Evolutionary conservation across 1,284 basidiomycete species (phyloP), one percentile per base, ranked within the genome.

Genomic region (Agroathelia rolfsii): DNA sequence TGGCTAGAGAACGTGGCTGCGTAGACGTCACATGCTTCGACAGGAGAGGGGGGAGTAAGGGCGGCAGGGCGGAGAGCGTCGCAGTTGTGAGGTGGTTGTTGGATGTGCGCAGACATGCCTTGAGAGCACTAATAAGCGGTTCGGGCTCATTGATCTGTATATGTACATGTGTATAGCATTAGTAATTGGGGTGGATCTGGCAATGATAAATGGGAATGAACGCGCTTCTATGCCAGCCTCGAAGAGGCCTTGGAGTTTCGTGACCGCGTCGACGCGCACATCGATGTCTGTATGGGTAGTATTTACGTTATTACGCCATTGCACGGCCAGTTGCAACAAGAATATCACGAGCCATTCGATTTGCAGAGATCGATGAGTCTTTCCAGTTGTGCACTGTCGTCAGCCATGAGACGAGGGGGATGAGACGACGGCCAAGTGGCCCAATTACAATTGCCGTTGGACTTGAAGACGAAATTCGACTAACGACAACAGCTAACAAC

Each of bases 1-100:
- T 51, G 5, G 72, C 65, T 24, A 60, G 51, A 36, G 52, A 52
- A 35, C 54, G 53, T 28, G 44, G 52, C 36, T 39, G 46, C 31
- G 48, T 24, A 34, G 47, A 46, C 27, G 58, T 50, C 40, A 51
- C 43, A 12, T 57, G 45, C 20, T 59, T 62, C 17, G 64, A 53
- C 35, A 79, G 57, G 32, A 84, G 62, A 27, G 76, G 62, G 23
- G 75, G 72, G 34, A 85, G 63, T 39, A 81, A 57, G 11, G 72
- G 59, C 17, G 73, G 75, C 29, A 85, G 58, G 24, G 70, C 72
- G 37, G 69, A 66, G 43, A 83, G 59, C 24, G 78, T 76, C 28
- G 81, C 80, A 37, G 72, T 76, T n/a, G 75, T 72, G 29, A 93
- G 62, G 47, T 86, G 82, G 48, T 86, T 76, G 55, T 93, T 88